Conservation (phyloP, 441 rosid genomes). For the Pelargonium cotyledonis region DNA sequence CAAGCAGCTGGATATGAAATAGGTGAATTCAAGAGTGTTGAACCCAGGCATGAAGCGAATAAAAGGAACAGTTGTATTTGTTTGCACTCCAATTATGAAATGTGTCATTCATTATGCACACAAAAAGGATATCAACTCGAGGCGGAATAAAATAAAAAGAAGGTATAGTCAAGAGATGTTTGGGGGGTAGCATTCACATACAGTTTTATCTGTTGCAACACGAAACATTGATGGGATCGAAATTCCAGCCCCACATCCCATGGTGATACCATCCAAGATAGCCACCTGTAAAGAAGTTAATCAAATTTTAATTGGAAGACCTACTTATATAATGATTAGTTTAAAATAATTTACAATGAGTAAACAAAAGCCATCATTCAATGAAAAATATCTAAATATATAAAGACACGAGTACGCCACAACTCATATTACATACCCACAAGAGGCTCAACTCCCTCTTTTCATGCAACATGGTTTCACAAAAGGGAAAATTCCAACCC, state of each 20-base stretch:
- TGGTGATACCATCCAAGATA: slow-evolving; percentile 71
- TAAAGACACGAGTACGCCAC: not conserved
- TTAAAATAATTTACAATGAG: slow-evolving; percentile 12
- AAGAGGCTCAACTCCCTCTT: not conserved
- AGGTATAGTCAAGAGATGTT: too few species aligned
- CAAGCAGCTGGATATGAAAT: not conserved
- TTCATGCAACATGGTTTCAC: not conserved
- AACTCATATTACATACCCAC: not conserved
- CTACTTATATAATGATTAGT: slow-evolving; percentile 13
- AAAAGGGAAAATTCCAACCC: slow-evolving; percentile 6
- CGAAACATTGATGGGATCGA: slow-evolving; percentile 82
- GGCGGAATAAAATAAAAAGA: not conserved
- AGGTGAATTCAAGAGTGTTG: not conserved
- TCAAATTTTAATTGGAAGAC: not conserved
- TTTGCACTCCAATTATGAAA: not conserved
- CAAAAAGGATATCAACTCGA: not conserved
- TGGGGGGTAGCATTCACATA: slow-evolving; percentile 36
- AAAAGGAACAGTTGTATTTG: too few species aligned
- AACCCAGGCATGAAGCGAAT: not conserved
- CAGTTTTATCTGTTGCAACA: slow-evolving; percentile 81
- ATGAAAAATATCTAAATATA: not conserved
- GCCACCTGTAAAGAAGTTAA: slow-evolving; percentile 52
- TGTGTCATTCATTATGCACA: not conserved
- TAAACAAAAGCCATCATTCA: not conserved
- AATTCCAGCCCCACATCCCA: slow-evolving; percentile 91